Conservation (phyloP, 306 rosid genomes). For the Chamaecrista fasciculata region DNA sequence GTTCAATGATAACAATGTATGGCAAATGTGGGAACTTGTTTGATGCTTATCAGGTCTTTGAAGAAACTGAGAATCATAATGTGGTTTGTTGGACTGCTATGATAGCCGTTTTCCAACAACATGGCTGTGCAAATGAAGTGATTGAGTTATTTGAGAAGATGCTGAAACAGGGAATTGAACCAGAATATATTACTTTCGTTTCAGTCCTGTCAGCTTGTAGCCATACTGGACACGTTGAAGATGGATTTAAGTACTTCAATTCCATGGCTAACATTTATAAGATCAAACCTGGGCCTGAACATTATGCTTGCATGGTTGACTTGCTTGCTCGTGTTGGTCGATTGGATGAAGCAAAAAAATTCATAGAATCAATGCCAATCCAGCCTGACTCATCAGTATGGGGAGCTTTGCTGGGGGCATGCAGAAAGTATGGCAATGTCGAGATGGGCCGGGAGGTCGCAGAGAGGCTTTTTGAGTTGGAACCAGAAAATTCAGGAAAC, state of each 20-base stretch:
- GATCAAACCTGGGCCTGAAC: slow-evolving; percentile 52
- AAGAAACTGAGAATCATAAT: slow-evolving; percentile 40
- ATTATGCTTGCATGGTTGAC: slow-evolving; percentile 70
- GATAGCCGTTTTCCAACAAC: slow-evolving; percentile 61
- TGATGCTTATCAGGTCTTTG: slow-evolving; percentile 44
- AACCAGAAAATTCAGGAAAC: slow-evolving; percentile 65
- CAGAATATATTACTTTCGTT: slow-evolving; percentile 57
- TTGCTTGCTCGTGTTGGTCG: slow-evolving; percentile 61
- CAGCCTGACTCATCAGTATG: slow-evolving; percentile 53
- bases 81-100: slow-evolving; percentile 71
- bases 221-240: slow-evolving; percentile 56
- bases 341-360: slow-evolving; percentile 52
- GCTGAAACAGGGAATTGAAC: slow-evolving; percentile 48
- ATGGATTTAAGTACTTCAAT: slow-evolving; percentile 51
- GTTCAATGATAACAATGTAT: slow-evolving; percentile 60
- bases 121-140: slow-evolving; percentile 52
- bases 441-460: slow-evolving; percentile 63
- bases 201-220: slow-evolving; percentile 63
- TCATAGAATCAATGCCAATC: slow-evolving; percentile 52
- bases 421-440: slow-evolving; percentile 46
- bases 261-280: slow-evolving; percentile 49
- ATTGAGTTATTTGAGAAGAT: slow-evolving; percentile 53
- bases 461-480: slow-evolving; percentile 52
- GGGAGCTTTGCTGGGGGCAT: slow-evolving; percentile 72
- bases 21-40: slow-evolving; percentile 57